A percentile compares a stretch with the other conserved stretches of the same genome.
Conservation (phyloP, 2,329 filamentous ascomycete genomes). For the Eutypa lata region DNA sequence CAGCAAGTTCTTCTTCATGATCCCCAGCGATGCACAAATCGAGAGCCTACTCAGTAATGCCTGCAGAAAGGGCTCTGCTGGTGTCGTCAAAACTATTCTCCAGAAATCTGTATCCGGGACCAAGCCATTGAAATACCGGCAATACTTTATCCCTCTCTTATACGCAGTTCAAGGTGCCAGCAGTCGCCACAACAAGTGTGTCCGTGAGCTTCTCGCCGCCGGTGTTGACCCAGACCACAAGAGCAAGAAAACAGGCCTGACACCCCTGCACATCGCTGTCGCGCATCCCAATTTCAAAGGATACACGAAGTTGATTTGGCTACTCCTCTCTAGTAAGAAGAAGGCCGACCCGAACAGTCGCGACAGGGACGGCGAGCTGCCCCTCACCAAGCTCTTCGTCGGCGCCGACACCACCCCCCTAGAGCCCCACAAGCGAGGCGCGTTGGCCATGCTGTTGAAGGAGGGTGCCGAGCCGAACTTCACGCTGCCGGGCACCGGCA, state of each 20-base stretch:
- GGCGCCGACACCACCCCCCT: slow-evolving; percentile 2
- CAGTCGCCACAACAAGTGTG: slow-evolving; percentile 12
- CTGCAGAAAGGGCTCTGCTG: slow-evolving; percentile 4
- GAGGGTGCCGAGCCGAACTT: slow-evolving; percentile 6
- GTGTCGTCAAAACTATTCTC: slow-evolving; percentile 6
- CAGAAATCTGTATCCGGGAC: neutral
- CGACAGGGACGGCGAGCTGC: slow-evolving; percentile 5
- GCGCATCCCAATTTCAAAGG: slow-evolving; percentile 10
- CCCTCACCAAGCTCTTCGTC: slow-evolving; percentile 6
- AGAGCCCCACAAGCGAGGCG: slow-evolving; percentile 3
- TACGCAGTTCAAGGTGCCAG: slow-evolving; percentile 8
- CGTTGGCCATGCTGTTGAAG: slow-evolving; percentile 6
- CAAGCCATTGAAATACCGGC: neutral
- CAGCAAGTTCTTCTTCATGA: slow-evolving; percentile 1
- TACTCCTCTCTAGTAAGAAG: slow-evolving; percentile 6
- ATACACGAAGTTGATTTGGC: slow-evolving; percentile 13
- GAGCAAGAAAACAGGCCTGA: slow-evolving; percentile 7
- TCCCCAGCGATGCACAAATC: neutral
- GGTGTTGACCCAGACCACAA: slow-evolving; percentile 7
- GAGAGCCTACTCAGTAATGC: slow-evolving; percentile 1
- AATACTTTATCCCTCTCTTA: slow-evolving; percentile 3
- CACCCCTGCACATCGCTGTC: slow-evolving; percentile 11
- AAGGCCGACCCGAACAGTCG: neutral
- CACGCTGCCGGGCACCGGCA: slow-evolving; percentile 3
- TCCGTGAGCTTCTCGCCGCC: slow-evolving; percentile 9